These are phyloP conservation scores for Leccinum subrobustum DNA, from an alignment of 1,284 basidiomycete genomes.

Conservation along the genomic window DNA sequence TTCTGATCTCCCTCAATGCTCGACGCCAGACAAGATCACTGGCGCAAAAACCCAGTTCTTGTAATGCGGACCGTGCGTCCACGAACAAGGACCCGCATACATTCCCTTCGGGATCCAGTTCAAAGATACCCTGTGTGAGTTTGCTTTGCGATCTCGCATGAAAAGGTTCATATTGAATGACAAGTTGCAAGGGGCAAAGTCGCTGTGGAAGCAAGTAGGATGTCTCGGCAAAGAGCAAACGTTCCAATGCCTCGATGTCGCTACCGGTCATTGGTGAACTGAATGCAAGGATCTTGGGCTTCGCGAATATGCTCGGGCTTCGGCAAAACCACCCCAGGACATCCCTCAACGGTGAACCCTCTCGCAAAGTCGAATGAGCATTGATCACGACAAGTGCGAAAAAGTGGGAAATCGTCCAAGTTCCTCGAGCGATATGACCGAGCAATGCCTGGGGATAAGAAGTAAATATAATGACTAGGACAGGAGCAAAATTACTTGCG, in stretches of 20 bases:
- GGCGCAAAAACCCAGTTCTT: constrained; percentile 61
- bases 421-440: constrained; percentile 31
- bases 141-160: constrained; percentile 27
- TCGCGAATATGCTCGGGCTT: constrained; percentile 33
- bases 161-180: constrained; percentile 38
- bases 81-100: constrained; percentile 43
- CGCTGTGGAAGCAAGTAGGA: constrained; percentile 34
- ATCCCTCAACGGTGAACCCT: constrained; percentile 37
- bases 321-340: constrained; percentile 47
- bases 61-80: constrained; percentile 44
- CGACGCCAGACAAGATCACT: constrained; percentile 64
- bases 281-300: constrained; percentile 47
- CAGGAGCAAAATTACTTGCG: constrained; percentile 29
- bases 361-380: constrained; percentile 28
- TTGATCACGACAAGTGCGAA: constrained; percentile 44
- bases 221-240: constrained; percentile 37
- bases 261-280: constrained; percentile 30
- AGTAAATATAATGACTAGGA: constrained; percentile 10
- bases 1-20: constrained; percentile 39
- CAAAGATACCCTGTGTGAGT: constrained; percentile 37
- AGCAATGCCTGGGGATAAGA: constrained; percentile 28
- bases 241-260: constrained; percentile 41
- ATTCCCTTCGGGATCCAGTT: constrained; percentile 38
- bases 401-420: constrained; percentile 40
- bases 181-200: constrained; percentile 36